Evolutionary conservation across 352 stramenopile genomes (phyloP), one percentile per base, ranked within the genome.

Genomic region (Globisporangium megalacanthum): DNA sequence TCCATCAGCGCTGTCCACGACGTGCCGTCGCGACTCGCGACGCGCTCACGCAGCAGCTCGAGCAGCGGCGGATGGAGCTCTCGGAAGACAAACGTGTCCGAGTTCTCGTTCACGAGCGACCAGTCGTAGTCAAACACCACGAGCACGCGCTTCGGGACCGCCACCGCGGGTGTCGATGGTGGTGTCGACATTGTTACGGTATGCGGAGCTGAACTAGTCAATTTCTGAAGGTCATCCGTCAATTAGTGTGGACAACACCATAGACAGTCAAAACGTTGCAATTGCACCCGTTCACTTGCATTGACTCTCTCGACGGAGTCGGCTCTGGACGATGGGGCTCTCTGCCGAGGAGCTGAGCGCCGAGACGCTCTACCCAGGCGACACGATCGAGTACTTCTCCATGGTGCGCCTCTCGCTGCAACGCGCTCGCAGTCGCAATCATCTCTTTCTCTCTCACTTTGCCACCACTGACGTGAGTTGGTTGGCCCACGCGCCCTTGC

Each of bases 51-150:
- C 9, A 91, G 52, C 14, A 73, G 63, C 1, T 56, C 53, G 4
- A 91, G 57, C 39, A 94, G 61, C 36, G 85, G 66, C 2, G 84
- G 78, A 46, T 87, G 78, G 6, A 91, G 64, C 57, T 71, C 33
- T 44, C 86, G 64, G 70, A 91, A 91, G 49, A 94, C 62, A 51
- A 83, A 89, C 37, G 67, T 87, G 62, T 94, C 83, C 44, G 84
- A 92, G 69, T 94, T 89, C 22, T 86, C 79, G 60, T 94, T 85
- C 50, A 93, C 73, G 47, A 93, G 67, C 31, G 75, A 93, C 77
- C 83, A 91, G 65, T 93, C 83, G 52, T 89, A 93, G 69, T 93
- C 83, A 42, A 93, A 91, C 45, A 92, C 58, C 35, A 91, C 76
- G 33, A 93, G 70, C 14, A 81, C 68, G 15, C 49, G 20, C 25